Evolutionary conservation across 257 asterid genomes (phyloP).

Genomic region (Datura wrightii): DNA sequence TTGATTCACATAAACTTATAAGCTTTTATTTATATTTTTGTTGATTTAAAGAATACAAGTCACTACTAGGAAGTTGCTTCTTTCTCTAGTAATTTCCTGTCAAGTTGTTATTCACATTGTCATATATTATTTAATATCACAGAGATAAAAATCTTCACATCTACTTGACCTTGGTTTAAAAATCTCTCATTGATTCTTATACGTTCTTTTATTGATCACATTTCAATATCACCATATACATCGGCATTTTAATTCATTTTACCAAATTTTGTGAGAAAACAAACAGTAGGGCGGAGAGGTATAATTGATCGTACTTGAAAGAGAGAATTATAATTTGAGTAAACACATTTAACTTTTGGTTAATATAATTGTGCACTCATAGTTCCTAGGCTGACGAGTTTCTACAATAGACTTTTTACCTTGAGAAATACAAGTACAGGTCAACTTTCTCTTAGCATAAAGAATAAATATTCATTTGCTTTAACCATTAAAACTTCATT

Average conservation of each 20-base stretch:
- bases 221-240: too few species aligned
- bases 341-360: not conserved
- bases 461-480: not conserved
- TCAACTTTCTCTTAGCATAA: not conserved
- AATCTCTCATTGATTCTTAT: not conserved
- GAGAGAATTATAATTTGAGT: not conserved
- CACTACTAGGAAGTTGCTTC: too few species aligned
- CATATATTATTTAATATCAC: not conserved
- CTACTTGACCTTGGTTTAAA: not conserved
- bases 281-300: too few species aligned
- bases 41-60: too few species aligned
- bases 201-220: too few species aligned
- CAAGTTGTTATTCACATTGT: not conserved
- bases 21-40: too few species aligned
- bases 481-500: not conserved
- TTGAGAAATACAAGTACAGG: not conserved
- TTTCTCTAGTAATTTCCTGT: too few species aligned
- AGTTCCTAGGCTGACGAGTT: not conserved
- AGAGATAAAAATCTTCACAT: not conserved
- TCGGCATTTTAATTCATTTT: too few species aligned
- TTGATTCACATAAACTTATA: too few species aligned
- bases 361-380: not conserved
- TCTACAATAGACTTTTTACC: not conserved
- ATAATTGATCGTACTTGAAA: too few species aligned
- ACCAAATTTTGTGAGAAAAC: too few species aligned